A percentile compares a stretch with the other conserved stretches of the same genome.
Evolutionary conservation across 208 protist species (phyloP).

Genomic region (Herpetomonas samuelpessoai): DNA sequence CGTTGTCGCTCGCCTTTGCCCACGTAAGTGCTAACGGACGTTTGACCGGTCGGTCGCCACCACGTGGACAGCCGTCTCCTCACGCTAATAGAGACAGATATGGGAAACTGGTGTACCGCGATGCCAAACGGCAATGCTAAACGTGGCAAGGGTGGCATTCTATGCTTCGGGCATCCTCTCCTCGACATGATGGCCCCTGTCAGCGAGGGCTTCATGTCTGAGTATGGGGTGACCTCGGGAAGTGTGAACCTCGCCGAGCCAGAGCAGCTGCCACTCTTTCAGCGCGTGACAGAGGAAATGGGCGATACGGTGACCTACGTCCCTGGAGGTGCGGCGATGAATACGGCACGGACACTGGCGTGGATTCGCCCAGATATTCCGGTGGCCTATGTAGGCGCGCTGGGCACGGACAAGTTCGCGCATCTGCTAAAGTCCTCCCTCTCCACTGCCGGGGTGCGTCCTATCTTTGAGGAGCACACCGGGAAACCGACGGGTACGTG

Average conservation of each 20-base stretch:
- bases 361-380: conserved; percentile 55
- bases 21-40: too few relatives aligned
- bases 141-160: conserved; percentile 8
- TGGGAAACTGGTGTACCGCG: conserved; percentile 4
- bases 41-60: too few relatives aligned
- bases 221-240: conserved; percentile 76
- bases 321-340: conserved; percentile 97
- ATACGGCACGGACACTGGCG: conserved; percentile 90
- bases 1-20: too few relatives aligned
- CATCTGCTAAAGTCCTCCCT: conserved; percentile 56
- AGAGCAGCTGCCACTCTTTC: conserved; percentile 92
- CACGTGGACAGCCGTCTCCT: too few relatives aligned
- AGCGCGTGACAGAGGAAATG: conserved; percentile 47
- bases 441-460: conserved; percentile 62
- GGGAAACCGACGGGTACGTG: conserved; percentile 94
- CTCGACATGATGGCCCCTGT: conserved; percentile 96
- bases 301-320: conserved; percentile 84
- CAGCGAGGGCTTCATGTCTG: conserved; percentile 65
- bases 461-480: conserved; percentile 67
- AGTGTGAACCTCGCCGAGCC: conserved; percentile 91
- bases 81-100: too few relatives aligned
- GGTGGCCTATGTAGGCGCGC: conserved; percentile 83
- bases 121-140: background rate
- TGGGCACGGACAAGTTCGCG: conserved; percentile 93
- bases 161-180: conserved; percentile 93